Evolutionary conservation across 31 red algal genomes (phyloP).

Genomic region (Porphyra umbilicalis): DNA sequence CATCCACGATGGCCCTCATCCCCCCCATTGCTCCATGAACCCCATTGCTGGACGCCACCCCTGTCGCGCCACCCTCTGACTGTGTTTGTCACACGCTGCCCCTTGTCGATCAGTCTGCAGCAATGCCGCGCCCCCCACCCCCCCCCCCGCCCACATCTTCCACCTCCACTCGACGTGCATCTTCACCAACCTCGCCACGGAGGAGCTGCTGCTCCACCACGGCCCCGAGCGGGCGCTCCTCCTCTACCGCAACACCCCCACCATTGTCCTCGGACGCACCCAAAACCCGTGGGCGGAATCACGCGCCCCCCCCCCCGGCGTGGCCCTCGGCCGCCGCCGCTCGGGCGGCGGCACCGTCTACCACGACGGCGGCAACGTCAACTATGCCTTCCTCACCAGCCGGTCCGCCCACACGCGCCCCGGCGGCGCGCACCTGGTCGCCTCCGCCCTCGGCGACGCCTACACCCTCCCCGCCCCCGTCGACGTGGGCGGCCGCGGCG

Average conservation of each 20-base stretch:
- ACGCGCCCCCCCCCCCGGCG: conserved; percentile 14
- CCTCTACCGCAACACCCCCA: conserved; percentile 63
- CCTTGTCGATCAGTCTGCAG: too few species aligned
- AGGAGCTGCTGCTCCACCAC: conserved; percentile 51
- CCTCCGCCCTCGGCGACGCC: conserved; percentile 10
- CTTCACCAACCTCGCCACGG: conserved; percentile 71
- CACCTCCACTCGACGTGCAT: conserved; percentile 4
- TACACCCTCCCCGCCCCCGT: not conserved
- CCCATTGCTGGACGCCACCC: not conserved
- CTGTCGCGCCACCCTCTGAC: not conserved
- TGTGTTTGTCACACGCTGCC: not conserved
- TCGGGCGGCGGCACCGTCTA: conserved; percentile 88
- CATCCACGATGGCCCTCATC: too few species aligned
- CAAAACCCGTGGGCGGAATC: conserved; percentile 79
- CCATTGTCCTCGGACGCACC: conserved; percentile 72
- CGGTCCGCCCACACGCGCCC: conserved; percentile 25
- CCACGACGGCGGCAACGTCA: conserved; percentile 86
- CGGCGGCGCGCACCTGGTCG: conserved; percentile 28
- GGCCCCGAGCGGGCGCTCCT: conserved; percentile 18
- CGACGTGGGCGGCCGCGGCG: conserved; percentile 15
- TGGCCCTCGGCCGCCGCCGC: conserved; percentile 51
- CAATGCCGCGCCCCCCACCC: not conserved
- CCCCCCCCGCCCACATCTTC: not conserved
- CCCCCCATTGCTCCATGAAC: too few species aligned
- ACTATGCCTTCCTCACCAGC: conserved; percentile 54